A percentile compares a stretch with the other conserved stretches of the same genome.
phyloP scores from a whole-genome alignment of 2,329 filamentous ascomycete species.

The Neofusicoccum cordaticola region DNA sequence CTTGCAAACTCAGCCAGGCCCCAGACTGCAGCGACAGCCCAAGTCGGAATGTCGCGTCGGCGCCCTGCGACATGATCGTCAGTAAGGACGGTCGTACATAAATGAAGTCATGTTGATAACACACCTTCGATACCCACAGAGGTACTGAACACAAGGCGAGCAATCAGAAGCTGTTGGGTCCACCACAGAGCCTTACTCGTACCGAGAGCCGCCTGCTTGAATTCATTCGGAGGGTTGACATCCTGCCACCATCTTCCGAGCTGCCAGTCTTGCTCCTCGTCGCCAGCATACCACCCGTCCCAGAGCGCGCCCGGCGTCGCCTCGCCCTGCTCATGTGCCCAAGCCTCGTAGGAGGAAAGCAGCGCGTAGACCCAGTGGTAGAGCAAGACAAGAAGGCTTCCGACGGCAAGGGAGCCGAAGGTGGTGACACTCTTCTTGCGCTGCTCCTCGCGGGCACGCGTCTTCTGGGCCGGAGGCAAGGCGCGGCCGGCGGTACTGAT shows the following conservation, averaged over 20 bases:
- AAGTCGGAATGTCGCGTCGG: conserved; percentile 54
- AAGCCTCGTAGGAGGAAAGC: conserved; percentile 49
- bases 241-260: conserved; percentile 55
- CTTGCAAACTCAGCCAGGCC: conserved; percentile 58
- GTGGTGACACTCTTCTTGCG: conserved; percentile 33
- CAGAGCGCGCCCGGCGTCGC: conserved; percentile 42
- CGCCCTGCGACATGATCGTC: conserved; percentile 35
- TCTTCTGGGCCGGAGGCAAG: conserved; percentile 33
- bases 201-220: conserved; percentile 55
- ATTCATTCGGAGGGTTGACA: conserved; percentile 51
- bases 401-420: conserved; percentile 46
- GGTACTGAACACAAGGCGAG: conserved; percentile 54
- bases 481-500: conserved; percentile 30
- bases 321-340: conserved; percentile 45
- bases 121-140: conserved; percentile 58
- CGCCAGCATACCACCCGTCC: conserved; percentile 38
- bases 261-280: conserved; percentile 31
- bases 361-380: conserved; percentile 47
- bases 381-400: conserved; percentile 46
- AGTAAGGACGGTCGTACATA: neutral
- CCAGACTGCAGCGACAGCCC: conserved; percentile 53
- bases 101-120: neutral
- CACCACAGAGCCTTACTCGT: conserved; percentile 59
- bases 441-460: conserved; percentile 30
- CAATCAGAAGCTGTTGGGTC: conserved; percentile 59